Evolutionary conservation across 352 stramenopile genomes (phyloP), one percentile per base, ranked within the genome.

Genomic region (Pythium graminicola): DNA sequence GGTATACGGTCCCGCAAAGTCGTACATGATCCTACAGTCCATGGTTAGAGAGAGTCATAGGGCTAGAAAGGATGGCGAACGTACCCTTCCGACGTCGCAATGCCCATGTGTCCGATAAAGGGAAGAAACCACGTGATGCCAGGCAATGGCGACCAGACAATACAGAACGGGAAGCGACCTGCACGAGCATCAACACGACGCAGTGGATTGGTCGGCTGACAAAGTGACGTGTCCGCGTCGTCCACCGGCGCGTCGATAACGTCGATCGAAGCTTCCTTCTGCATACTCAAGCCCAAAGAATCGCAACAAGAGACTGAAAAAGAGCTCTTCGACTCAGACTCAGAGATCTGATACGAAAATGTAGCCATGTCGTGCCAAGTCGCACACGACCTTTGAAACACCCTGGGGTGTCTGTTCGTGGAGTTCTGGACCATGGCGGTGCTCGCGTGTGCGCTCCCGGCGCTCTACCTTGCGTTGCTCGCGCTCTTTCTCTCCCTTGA

Each of bases 81-180:
- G 46, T 57, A 92, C 81, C 81, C 83, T 26, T 81, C 69, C 5
- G 84, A 96, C 46, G 96, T 86, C 16, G 86, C 73, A 53, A 99
- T 95, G 19, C 95, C 95, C 67, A 97, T 67, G 50, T 96, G 95
- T n/a, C 95, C 95, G 64, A 98, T 97, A 70, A 98, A 97, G 20
- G 95, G 95, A 40, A 98, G 55, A 28, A 98, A 67, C 81, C 85
- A 97, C 43, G 91, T 97, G 49, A 98, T 67, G 22, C 87, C 51
- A 7, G 89, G 89, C 14, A 97, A 73, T 17, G 90, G 89, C 43
- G 81, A 93, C 89, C 90, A 97, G 33, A 97, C 86, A 49, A 97
- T 83, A 65, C 89, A 96, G 71, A 91, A 96, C 10, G 90, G 89
- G 64, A 89, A 97, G 43, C 79, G 78, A 29, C 82, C 68, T 9